Base-by-base conservation (phyloP, 1,139 yeast genomes). In the Suhomyces anneliseae region DNA sequence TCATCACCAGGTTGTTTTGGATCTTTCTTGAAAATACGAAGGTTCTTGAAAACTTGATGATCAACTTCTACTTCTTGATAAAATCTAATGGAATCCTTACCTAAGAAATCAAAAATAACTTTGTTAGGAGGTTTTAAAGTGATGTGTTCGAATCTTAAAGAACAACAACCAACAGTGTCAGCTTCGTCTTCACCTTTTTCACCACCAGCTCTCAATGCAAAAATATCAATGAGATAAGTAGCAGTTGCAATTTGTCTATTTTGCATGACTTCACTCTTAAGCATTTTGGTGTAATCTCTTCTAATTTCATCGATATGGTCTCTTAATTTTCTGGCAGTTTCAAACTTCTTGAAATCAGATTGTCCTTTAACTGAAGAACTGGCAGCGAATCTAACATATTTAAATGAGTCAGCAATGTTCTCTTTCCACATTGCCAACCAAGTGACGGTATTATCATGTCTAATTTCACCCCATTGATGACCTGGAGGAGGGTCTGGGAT, bases 381-480 rank as follows among this genome's bases (percentile, higher is more conserved):
- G 32, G 95, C 95, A 2, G 97, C 97, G 67, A 92, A 82, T 64
- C 96, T 75, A 44, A 92, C 98, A 64, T 92, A 93, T 65, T 92
- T 92, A 59, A 83, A 81, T 34, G 85, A 78, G 56, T 87, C 90
- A 47, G 90, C 84, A 54, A 92, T 88, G 59, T 92, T 92, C 66
- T 92, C 98, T 63, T 87, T 85, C 98, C 98, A 92, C 87, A 87
- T 90, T 0, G 97, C 98, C 49, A 92, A 75, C 99, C 99, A 93
- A 6, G 95, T 84, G 29, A 92, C 97, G 0, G 93, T 87, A 55
- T 87, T 85, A 63, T 92, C 98, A 64, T 90, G 95, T 56, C 79
- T 79, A 19, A 93, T 77, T 57, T 89, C 96, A 11, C 88, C 96
- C 99, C 99, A 92, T 41, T 74, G 59, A 61, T 90, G 97, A 1